Conservation (phyloP, 257 asterid genomes). For the Petrea volubilis region DNA sequence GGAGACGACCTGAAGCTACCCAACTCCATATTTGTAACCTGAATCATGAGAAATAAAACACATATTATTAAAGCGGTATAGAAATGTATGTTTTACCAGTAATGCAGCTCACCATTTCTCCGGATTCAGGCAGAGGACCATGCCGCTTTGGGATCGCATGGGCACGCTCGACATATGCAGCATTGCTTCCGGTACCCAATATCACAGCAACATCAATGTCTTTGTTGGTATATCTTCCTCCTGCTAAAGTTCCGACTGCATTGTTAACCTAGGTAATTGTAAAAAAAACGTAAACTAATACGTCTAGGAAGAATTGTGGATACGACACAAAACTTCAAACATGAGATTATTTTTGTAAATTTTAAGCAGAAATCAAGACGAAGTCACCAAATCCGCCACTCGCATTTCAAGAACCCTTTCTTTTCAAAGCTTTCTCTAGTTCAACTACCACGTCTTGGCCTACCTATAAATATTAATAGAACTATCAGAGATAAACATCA, state of each 20-base stretch:
- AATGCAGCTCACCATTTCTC: constrained; percentile 72
- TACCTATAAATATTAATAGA: constrained; percentile 42
- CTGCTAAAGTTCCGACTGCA: constrained; percentile 91
- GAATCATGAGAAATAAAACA: constrained; percentile 8
- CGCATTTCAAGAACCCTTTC: constrained; percentile 76
- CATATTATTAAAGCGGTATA: too few relatives aligned
- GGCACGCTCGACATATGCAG: constrained; percentile 89
- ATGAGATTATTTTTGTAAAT: not conserved
- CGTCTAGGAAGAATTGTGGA: not conserved
- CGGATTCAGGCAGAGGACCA: constrained; percentile 83
- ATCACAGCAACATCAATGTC: constrained; percentile 79
- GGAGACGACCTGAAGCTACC: constrained; percentile 91
- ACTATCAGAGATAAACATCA: not conserved
- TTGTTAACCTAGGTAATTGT: constrained; percentile 65
- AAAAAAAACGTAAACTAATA: constrained; percentile 1
- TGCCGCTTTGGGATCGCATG: constrained; percentile 98
- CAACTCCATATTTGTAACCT: constrained; percentile 99
- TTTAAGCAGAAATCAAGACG: not conserved
- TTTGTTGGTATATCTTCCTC: constrained; percentile 65
- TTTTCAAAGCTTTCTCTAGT: constrained; percentile 71
- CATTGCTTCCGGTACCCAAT: constrained; percentile 92
- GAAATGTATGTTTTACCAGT: too few relatives aligned
- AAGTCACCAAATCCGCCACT: constrained; percentile 86
- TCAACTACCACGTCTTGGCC: constrained; percentile 85
- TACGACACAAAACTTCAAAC: not conserved